Evolutionary conservation across 345 rosid species (phyloP), one percentile per base, ranked within the genome.

Genomic region (Euphorbia peplus): DNA sequence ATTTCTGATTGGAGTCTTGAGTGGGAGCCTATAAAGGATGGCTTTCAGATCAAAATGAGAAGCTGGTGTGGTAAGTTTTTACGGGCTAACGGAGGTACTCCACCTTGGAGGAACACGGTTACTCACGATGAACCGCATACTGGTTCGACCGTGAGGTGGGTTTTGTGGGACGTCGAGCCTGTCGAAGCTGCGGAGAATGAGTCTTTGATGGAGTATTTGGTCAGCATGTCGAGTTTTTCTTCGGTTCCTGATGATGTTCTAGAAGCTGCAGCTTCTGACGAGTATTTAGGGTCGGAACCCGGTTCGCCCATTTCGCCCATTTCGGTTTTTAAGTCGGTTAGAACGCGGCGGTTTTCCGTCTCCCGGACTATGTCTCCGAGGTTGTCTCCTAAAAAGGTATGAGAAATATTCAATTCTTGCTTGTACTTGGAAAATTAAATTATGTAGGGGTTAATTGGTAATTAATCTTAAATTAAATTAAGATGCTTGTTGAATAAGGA

Each of bases 51-150:
- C 50, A 81, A 78, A 75, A 61, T 93, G 8, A 84, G 73, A 58
- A 78, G 87, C 3, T 84, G 95, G 91, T 86, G 90, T 44, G 91
- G 97, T 14, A 90, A 81, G 63, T 86, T 76, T 63, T 54, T 93
- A 72, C 80, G 96, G 14, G 97, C 80, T 4, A 93, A 93, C 86
- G 98, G 97, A 0, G 97, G 97, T 71, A 80, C 85, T 1, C 96
- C 87, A 48, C 98, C 97, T 60, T 93, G 98, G 98, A 82, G 98
- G 55, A 90, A 91, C 81, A 77, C 96, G 47, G 74, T 91, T 30
- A 93, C 97, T 47, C 95, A 90, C 67, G 98, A 93, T 42, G 92
- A 89, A 21, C 96, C 97, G 28, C 82, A 78, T 41, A 69, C 77
- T 25, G 78, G 85, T 0, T 71, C 90, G 22, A 86, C 92, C 16